Evolutionary conservation across 345 rosid species (phyloP), one percentile per base, ranked within the genome.

Genomic region (Eucalyptus sp.): DNA sequence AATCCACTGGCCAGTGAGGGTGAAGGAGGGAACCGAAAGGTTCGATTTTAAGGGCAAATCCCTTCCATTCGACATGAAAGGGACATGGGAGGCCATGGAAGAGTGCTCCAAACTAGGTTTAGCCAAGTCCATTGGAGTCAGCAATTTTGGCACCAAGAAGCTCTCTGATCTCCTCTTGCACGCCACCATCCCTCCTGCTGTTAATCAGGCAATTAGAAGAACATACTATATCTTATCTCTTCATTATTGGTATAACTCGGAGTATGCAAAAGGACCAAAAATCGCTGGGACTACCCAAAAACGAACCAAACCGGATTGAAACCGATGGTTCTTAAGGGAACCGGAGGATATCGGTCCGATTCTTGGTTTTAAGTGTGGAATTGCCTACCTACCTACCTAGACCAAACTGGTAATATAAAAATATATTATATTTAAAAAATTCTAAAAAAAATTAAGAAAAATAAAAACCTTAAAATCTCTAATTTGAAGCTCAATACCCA

Each of bases 1-100:
- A 13, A 89, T 94, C 37, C 94, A 93, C 86, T 92, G 87, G 87
- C 95, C 94, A 20, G 89, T 90, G 52, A 92, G 91, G 37, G 48
- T 92, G 90, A 92, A 86, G 62, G 33, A 76, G 17, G 86, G 46
- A 31, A 79, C 84, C 2, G 16, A 52, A 33, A 62, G 56, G 37
- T 37, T 54, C 54, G 7, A 50, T 51, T 54, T 62, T 37, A 80
- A 86, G 25, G 91, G 87, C 5, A 90, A 86, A 17, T 31, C 88
- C 0, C 31, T 90, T 58, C 89, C 89, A 33, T 87, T 90, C 25
- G 92, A 92, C 44, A 52, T 89, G 10, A 89, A 51, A 13, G 88
- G 89, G 24, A 83, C 86, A 27, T 92, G 92, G 92, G 88, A 80
- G 48, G 93, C 93, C 88, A 89, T 92, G 93, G 92, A 92, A 80